Conservation (phyloP, 2,329 filamentous ascomycete genomes). For the Botrytis squamosa region DNA sequence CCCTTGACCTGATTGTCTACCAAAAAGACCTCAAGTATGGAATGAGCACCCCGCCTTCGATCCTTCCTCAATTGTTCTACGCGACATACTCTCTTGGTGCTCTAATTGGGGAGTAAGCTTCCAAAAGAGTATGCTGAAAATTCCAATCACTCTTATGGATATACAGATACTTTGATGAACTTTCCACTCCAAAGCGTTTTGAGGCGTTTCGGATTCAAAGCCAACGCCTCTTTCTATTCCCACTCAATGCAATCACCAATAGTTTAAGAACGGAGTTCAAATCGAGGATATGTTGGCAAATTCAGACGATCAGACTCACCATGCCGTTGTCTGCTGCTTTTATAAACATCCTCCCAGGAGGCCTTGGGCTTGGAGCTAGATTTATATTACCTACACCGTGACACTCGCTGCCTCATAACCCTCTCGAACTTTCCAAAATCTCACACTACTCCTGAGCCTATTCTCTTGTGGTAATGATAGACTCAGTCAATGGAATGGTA, state of each 20-base stretch:
- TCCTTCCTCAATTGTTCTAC: too few species aligned
- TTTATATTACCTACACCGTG: background rate
- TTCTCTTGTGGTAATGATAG: too few species aligned
- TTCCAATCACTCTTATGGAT: background rate
- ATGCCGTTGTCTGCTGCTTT: too few species aligned
- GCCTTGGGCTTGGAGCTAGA: background rate
- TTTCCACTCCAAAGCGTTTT: background rate
- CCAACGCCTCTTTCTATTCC: background rate
- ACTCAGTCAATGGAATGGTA: background rate
- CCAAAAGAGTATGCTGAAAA: background rate
- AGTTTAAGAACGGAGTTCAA: background rate
- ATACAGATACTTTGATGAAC: background rate
- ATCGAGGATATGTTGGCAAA: background rate
- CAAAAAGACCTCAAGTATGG: background rate
- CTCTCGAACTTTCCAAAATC: background rate
- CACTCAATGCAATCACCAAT: background rate
- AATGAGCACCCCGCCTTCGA: background rate
- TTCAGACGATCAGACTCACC: background rate
- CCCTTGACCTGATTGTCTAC: background rate
- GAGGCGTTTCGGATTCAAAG: background rate
- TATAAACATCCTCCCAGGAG: background rate
- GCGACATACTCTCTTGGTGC: background rate
- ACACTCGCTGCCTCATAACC: background rate
- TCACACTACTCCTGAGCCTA: background rate
- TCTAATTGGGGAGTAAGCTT: background rate